Percentiles rank a stretch among this genome's conserved stretches.
Evolutionary conservation across 2,329 filamentous ascomycete genomes (phyloP).

Genomic region (Cryoendolithus antarcticus): DNA sequence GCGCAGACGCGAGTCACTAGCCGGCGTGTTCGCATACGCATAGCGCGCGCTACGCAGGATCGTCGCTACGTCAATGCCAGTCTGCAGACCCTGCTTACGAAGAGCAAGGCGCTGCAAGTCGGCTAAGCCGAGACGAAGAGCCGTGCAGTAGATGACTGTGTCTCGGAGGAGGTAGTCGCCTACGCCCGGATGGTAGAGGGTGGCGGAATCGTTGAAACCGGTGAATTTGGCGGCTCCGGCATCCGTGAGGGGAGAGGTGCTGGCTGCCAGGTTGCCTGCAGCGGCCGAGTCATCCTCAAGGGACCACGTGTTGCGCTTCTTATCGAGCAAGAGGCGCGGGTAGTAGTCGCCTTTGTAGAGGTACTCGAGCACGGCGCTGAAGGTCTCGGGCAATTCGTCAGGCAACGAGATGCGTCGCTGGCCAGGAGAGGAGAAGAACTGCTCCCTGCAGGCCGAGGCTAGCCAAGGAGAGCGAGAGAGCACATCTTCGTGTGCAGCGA

Average conservation of each 20-base stretch:
- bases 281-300: too few species aligned
- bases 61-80: constrained; percentile 79
- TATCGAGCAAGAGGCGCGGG: constrained; percentile 76
- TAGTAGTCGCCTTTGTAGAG: constrained; percentile 96
- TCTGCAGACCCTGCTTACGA: constrained; percentile 88
- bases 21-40: constrained; percentile 88
- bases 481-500: constrained; percentile 90
- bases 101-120: constrained; percentile 84
- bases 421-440: constrained; percentile 53
- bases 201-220: constrained; percentile 53
- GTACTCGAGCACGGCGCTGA: constrained; percentile 89
- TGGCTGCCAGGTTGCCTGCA: too few species aligned
- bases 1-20: constrained; percentile 82
- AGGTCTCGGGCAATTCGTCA: constrained; percentile 76
- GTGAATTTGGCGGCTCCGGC: too few species aligned
- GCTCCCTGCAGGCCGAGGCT: constrained; percentile 43
- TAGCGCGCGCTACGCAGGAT: constrained; percentile 89
- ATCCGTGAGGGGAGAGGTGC: too few species aligned
- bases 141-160: constrained; percentile 88
- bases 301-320: constrained; percentile 75
- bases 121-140: constrained; percentile 80
- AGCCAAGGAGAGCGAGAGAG: constrained; percentile 79
- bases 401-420: constrained; percentile 67
- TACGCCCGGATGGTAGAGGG: constrained; percentile 63
- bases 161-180: constrained; percentile 74